A percentile compares a stretch with the other conserved stretches of the same genome.
Conservation (phyloP, 2,329 filamentous ascomycete species). For the Neonectria faginata region DNA sequence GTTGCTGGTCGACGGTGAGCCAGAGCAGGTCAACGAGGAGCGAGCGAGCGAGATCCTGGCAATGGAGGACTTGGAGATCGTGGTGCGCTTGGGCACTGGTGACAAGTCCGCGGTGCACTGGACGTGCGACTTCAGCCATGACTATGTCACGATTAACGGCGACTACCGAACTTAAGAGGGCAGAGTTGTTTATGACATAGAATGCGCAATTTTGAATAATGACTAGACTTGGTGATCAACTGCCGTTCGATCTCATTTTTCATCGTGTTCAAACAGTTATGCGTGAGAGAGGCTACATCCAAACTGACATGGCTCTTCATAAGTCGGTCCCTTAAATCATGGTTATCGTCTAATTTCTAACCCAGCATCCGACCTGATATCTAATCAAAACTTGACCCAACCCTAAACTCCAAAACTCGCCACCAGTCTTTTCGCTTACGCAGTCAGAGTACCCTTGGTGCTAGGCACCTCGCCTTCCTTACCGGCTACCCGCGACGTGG, state of each 20-base stretch:
- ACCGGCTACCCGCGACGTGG: constrained; percentile 79
- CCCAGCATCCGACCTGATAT: constrained; percentile 29
- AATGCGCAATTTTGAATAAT: constrained; percentile 16
- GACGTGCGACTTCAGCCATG: constrained; percentile 89
- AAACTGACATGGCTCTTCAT: constrained; percentile 1
- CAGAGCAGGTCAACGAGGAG: constrained; percentile 80
- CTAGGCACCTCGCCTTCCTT: constrained; percentile 94
- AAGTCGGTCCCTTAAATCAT: neutral
- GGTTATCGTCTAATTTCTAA: constrained; percentile 24
- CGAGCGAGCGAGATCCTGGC: constrained; percentile 82
- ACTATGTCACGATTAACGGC: constrained; percentile 78
- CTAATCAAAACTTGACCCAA: constrained; percentile 24
- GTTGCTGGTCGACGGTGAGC: constrained; percentile 82
- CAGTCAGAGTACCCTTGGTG: constrained; percentile 90
- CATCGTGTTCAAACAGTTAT: neutral
- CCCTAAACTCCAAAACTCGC: constrained; percentile 41
- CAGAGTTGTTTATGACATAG: constrained; percentile 19
- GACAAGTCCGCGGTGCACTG: constrained; percentile 78
- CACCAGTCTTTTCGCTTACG: constrained; percentile 50
- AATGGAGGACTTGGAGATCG: constrained; percentile 82
- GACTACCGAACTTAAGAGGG: constrained; percentile 70
- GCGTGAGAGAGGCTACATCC: neutral
- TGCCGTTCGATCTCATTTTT: constrained; percentile 3
- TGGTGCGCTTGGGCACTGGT: constrained; percentile 78
- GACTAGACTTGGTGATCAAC: constrained; percentile 19